These are phyloP conservation scores for Erodium moschatum DNA, from an alignment of 441 rosid genomes.

Conservation along the genomic window DNA sequence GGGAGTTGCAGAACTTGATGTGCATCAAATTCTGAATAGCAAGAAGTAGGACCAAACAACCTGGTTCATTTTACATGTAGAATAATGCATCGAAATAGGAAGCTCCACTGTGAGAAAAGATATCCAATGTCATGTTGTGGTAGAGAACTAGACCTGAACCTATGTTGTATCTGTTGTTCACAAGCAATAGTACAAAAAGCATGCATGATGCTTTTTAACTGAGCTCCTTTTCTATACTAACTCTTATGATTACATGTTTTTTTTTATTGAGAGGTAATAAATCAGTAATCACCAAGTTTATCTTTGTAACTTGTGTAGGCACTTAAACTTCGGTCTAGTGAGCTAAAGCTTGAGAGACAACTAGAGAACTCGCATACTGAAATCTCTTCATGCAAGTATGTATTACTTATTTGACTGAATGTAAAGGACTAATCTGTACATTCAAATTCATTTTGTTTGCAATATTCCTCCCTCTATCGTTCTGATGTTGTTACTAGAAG, in stretches of 20 bases:
- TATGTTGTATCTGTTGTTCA: too few species aligned
- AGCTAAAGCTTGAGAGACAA: conserved; percentile 89
- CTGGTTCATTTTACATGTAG: neutral
- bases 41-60: neutral
- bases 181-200: conserved; percentile 1
- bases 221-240: neutral
- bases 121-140: neutral
- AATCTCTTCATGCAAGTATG: conserved; percentile 66
- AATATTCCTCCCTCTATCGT: neutral
- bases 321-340: conserved; percentile 81
- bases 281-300: neutral
- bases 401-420: conserved; percentile 19
- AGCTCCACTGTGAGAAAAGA: neutral
- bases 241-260: neutral
- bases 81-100: neutral
- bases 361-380: conserved; percentile 68
- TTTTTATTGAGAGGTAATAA: neutral
- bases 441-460: neutral
- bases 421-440: neutral
- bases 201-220: neutral
- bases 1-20: neutral
- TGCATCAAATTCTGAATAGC: neutral
- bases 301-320: conserved; percentile 44
- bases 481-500: neutral
- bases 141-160: neutral